These are phyloP conservation scores for Tremella yokohamensis DNA, from an alignment of 768 basidiomycete genomes.

Conservation along the genomic window DNA sequence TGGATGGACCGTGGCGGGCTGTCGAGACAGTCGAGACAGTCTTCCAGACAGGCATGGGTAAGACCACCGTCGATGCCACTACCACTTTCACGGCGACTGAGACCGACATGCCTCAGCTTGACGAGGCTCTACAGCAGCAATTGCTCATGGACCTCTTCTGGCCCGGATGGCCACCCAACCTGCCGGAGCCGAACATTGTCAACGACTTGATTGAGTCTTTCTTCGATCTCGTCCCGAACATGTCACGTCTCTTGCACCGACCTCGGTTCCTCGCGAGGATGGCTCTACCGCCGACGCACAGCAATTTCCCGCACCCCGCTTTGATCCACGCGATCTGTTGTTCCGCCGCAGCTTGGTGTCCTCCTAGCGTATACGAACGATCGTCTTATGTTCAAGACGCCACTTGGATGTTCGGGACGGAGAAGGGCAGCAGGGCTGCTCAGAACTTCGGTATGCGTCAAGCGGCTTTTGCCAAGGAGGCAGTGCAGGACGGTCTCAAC, in stretches of 20 bases:
- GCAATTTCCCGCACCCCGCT: slow-evolving; percentile 68
- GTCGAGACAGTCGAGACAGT: slow-evolving; percentile 27
- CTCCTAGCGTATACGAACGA: slow-evolving; percentile 20
- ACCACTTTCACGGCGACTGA: slow-evolving; percentile 5
- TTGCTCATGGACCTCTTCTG: slow-evolving; percentile 45
- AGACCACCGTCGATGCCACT: neutral
- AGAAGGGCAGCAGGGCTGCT: neutral
- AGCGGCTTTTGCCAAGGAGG: slow-evolving; percentile 34
- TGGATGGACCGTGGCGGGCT: slow-evolving; percentile 34
- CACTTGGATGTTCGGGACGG: neutral
- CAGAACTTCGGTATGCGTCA: slow-evolving; percentile 29
- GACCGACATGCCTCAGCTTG: slow-evolving; percentile 13
- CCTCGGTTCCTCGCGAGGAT: slow-evolving; percentile 66
- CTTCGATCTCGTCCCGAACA: slow-evolving; percentile 73
- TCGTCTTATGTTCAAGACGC: neutral
- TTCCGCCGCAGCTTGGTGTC: slow-evolving; percentile 58
- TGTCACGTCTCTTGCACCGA: slow-evolving; percentile 66
- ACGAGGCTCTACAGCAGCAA: slow-evolving; percentile 39
- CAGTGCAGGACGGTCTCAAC: slow-evolving; percentile 37
- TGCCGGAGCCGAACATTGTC: slow-evolving; percentile 45
- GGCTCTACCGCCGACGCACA: slow-evolving; percentile 64
- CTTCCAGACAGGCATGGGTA: neutral
- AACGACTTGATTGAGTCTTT: slow-evolving; percentile 63
- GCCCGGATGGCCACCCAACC: slow-evolving; percentile 42
- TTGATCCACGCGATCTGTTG: slow-evolving; percentile 82